Conservation (phyloP, 1,139 yeast species). For the Scheffersomyces lignicola region DNA sequence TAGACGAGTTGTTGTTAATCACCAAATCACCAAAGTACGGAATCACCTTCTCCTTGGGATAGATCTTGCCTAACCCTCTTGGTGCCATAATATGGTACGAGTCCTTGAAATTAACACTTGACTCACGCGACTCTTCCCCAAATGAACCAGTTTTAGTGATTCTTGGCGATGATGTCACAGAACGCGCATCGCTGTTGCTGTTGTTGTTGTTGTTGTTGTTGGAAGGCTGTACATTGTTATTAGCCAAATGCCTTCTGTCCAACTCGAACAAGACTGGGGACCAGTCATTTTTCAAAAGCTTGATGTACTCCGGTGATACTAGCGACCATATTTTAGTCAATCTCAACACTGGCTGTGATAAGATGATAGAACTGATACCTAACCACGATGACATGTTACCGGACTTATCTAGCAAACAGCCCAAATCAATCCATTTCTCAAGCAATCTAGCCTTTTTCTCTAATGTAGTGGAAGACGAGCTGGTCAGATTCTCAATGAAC, state of each 20-base stretch:
- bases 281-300: constrained; percentile 79
- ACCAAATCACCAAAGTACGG: constrained; percentile 88
- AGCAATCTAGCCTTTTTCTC: constrained; percentile 64
- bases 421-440: constrained; percentile 85
- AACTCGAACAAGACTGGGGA: constrained; percentile 90
- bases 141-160: constrained; percentile 5
- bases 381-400: constrained; percentile 98
- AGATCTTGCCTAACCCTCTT: constrained; percentile 78
- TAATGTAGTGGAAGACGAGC: constrained; percentile 21
- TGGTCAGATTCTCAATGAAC: constrained; percentile 44
- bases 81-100: constrained; percentile 83
- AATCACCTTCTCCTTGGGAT: constrained; percentile 75
- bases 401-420: constrained; percentile 69
- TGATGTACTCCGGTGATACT: constrained; percentile 62
- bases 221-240: constrained; percentile 24
- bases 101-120: constrained; percentile 28
- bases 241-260: constrained; percentile 67
- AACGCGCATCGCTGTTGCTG: constrained; percentile 7
- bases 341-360: constrained; percentile 81
- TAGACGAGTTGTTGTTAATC: constrained; percentile 26
- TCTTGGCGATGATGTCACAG: constrained; percentile 5
- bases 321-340: constrained; percentile 74
- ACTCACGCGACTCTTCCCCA: constrained; percentile 8
- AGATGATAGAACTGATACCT: constrained; percentile 80
- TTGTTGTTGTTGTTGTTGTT: constrained; percentile 12